Evolutionary conservation across 2,329 filamentous ascomycete genomes (phyloP).

Genomic region (Fusarium goolgardi): DNA sequence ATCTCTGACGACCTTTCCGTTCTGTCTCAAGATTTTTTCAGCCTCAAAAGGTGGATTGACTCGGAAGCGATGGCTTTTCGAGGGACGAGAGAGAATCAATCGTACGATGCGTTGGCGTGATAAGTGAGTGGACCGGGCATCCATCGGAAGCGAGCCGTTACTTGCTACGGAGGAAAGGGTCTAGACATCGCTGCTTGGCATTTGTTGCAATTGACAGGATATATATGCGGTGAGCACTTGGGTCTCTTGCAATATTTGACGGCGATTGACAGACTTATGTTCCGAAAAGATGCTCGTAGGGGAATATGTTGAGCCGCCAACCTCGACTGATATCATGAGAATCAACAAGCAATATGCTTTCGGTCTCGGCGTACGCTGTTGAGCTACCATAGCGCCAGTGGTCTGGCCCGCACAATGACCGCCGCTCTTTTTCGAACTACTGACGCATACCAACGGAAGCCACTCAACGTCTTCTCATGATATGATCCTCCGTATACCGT

Average conservation of each 20-base stretch:
- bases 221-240: constrained; percentile 1
- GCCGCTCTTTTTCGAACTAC: neutral
- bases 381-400: neutral
- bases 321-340: neutral
- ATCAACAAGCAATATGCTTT: neutral
- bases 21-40: neutral
- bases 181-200: constrained; percentile 13
- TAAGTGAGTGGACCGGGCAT: constrained; percentile 40
- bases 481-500: constrained; percentile 15
- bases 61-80: neutral
- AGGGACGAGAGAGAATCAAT: constrained; percentile 37
- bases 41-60: constrained; percentile 4
- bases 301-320: neutral
- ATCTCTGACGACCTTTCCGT: neutral
- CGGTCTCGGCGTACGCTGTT: constrained; percentile 4
- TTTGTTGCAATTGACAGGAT: neutral
- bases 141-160: constrained; percentile 46
- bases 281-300: neutral
- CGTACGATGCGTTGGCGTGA: constrained; percentile 46
- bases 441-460: neutral
- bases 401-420: neutral
- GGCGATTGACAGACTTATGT: neutral
- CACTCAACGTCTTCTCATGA: neutral
- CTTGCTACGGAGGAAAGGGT: constrained; percentile 21
- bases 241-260: neutral